Evolutionary conservation across 805 yeast species (phyloP), one percentile per base, ranked within the genome.

Genomic region (Starmerella scarabaei): DNA sequence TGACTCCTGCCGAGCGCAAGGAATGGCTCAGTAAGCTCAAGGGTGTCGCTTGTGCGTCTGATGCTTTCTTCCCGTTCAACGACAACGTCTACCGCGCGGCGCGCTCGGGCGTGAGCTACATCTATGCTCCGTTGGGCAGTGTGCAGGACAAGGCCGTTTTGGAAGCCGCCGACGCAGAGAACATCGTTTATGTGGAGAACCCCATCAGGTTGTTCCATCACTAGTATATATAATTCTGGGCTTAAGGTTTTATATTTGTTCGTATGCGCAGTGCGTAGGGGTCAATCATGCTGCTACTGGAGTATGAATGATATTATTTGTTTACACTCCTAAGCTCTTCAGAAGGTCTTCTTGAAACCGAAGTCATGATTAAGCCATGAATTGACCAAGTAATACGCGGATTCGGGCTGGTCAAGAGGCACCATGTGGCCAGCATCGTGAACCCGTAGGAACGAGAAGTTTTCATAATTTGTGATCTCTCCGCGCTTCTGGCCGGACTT

Each of bases 21-120:
- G 94, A 81, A 55, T 91, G 97, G 97, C 65, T 80, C 50, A 54
- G 66, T 47, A 75, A 85, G 67, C 72, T 85, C 62, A 73, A 68
- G 44, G 77, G 82, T 54, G 99, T 91, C 42, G 85, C 97, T 11
- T 70, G 86, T 53, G 80, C 95, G 15, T 85, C 96, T 3, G 99
- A 91, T 61, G 99, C 99, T 21, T 91, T 91, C 76, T 91, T 91
- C 93, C 99, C 99, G 66, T 91, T 91, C 91, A 91, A 97, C 51
- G 99, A 91, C 65, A 91, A 91, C 60, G 94, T 91, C 53, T 85
- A 88, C 75, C 77, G 99, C 64, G 97, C 97, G 50, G 95, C 77
- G 38, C 77, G 82, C 70, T 80, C 93, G 16, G 99, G 99, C 62
- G 99, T 86, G 54, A 84, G 83, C 64, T 91, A 69, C 67, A 72